Base-by-base conservation (phyloP, 495 filamentous ascomycete genomes). In the Polyplosphaeria fusca region DNA sequence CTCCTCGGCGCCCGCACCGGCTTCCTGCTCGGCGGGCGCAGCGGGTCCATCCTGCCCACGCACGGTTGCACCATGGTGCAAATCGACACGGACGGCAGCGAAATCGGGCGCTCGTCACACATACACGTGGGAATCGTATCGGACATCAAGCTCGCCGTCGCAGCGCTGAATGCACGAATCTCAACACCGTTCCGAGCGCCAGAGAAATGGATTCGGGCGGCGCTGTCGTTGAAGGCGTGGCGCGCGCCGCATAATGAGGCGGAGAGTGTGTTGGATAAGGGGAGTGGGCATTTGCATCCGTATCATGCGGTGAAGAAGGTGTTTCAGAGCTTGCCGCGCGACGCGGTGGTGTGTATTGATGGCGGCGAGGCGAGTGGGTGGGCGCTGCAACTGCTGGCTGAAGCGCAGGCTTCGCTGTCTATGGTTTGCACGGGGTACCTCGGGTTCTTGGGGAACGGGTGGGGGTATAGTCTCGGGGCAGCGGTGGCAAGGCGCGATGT, bases 381-480 rank as follows among this genome's bases (percentile, higher is more conserved):
- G 65, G 47, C 62, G 14, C 19, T 46, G 16, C 50, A 56, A 26
- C 22, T 32, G 5, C 25, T 62, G 14, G 55, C 58, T 9, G 38
- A 57, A 22, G 47, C 64, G 5, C 48, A 50, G 16, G 57, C 60
- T 7, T 20, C 44, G n/a, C 23, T 61, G 1, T 47, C 51, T 14
- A 57, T 64, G 37, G 57, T 60, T 11, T 42, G 47, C 11, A 61
- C 55, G 5, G 64, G 64, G 0, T 67, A 67, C 27, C 46, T 67
- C 2, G 64, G 64, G 3, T 59, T 64, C 30, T 51, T 67, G 5
- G 64, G 64, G 1, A 67, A 64, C 40, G 61, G 64, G 11, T 67
- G 60, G 61, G 64, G 64, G 7, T 67, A 64, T 44, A 39, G 44
- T 12, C 57, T 67, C 16, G 65, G 65, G 0, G 61, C 61, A 3